These are phyloP conservation scores for Penicillium argentinense DNA, from an alignment of 495 filamentous ascomycete genomes.

Conservation along the genomic window DNA sequence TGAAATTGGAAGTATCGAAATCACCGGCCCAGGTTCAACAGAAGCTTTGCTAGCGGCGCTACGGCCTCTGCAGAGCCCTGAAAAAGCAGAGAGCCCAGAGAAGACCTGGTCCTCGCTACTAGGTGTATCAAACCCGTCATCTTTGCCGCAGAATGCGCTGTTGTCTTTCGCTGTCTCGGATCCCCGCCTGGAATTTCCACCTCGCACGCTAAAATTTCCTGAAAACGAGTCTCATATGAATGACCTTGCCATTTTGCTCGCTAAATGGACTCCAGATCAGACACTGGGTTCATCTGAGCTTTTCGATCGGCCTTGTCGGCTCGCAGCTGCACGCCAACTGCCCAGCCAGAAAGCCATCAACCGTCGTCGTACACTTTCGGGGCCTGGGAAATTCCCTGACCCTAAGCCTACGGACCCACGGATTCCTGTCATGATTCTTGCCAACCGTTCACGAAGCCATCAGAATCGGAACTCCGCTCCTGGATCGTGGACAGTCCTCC, in stretches of 20 bases:
- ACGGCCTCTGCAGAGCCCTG: conserved; percentile 46
- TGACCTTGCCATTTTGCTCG: conserved; percentile 56
- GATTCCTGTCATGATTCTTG: conserved; percentile 75
- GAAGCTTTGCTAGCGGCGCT: conserved; percentile 76
- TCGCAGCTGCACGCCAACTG: conserved; percentile 60
- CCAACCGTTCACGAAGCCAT: conserved; percentile 49
- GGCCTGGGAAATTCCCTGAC: conserved; percentile 63
- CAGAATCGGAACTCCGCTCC: conserved; percentile 47
- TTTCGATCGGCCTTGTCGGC: conserved; percentile 67
- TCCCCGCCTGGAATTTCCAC: conserved; percentile 75
- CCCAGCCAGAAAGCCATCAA: conserved; percentile 85
- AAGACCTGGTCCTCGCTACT: conserved; percentile 62
- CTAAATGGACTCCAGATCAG: conserved; percentile 69
- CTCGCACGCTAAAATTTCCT: conserved; percentile 37
- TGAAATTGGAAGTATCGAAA: conserved; percentile 91
- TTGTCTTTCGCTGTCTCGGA: conserved; percentile 74
- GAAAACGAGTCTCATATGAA: conserved; percentile 40
- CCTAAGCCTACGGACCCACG: conserved; percentile 66
- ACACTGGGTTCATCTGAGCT: conserved; percentile 53
- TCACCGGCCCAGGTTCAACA: conserved; percentile 80
- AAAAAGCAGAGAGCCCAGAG: conserved; percentile 43
- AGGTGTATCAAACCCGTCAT: conserved; percentile 71
- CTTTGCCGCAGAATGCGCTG: conserved; percentile 70
- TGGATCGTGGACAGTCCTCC: conserved; percentile 78
- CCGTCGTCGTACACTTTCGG: conserved; percentile 68